These are phyloP conservation scores for Panellus pusillus DNA, from an alignment of 768 basidiomycete species.

Conservation along the genomic window DNA sequence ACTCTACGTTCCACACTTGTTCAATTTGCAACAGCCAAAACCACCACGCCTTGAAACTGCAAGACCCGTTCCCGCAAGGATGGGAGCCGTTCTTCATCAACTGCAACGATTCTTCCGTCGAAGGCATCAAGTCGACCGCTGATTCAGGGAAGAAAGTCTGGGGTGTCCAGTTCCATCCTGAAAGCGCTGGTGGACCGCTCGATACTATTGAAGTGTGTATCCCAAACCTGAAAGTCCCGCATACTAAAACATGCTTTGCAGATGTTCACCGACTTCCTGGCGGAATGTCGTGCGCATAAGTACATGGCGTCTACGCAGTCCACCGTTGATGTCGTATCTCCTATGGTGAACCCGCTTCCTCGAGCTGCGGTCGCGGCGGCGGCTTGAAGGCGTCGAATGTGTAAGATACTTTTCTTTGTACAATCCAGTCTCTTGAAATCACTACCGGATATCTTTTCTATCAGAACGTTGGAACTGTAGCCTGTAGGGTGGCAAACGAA, in stretches of 20 bases:
- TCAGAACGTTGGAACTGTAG: too few relatives aligned
- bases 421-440: background rate
- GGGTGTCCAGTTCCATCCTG: constrained; percentile 99
- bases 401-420: too few relatives aligned
- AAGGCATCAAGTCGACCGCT: constrained; percentile 93
- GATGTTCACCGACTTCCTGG: constrained; percentile 95
- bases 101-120: constrained; percentile 98
- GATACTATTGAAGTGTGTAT: constrained; percentile 90
- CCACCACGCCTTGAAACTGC: constrained; percentile 92
- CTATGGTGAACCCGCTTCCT: constrained; percentile 26
- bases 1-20: constrained; percentile 1
- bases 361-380: constrained; percentile 31
- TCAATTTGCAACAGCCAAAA: constrained; percentile 65
- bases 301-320: constrained; percentile 28
- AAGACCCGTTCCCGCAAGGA: constrained; percentile 93
- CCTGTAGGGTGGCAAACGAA: too few relatives aligned
- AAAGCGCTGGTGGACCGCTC: constrained; percentile 96
- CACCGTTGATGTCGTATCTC: constrained; percentile 25
- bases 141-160: constrained; percentile 90
- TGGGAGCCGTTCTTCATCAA: constrained; percentile 99
- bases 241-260: constrained; percentile 25
- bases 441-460: too few relatives aligned
- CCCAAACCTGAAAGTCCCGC: background rate
- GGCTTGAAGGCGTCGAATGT: constrained; percentile 17
- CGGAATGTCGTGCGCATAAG: constrained; percentile 71